phyloP scores from a whole-genome alignment of 1,284 basidiomycete species.

The Rhodotorula mucilaginosa region DNA sequence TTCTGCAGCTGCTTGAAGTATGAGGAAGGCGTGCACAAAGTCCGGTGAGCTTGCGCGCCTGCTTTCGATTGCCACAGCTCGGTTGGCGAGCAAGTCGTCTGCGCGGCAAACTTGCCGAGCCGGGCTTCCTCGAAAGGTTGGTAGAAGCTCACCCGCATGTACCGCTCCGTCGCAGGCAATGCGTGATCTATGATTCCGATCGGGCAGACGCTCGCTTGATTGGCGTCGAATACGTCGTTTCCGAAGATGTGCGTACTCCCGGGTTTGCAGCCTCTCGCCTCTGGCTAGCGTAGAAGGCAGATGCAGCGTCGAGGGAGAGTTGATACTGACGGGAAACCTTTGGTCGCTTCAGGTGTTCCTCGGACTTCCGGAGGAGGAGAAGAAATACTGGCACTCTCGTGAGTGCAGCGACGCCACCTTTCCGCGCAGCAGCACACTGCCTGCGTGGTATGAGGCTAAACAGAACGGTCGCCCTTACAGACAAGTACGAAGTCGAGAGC shows the following conservation, averaged over 20 bases:
- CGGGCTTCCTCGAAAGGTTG: background rate
- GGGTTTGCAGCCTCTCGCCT: background rate
- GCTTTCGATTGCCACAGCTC: background rate
- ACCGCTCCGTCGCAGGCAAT: slow-evolving; percentile 9
- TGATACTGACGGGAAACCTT: background rate
- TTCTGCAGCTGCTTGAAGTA: slow-evolving; percentile 20
- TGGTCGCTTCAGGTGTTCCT: slow-evolving; percentile 48
- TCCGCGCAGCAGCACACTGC: no score
- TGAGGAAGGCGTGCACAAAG: slow-evolving; percentile 2
- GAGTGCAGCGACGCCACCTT: background rate
- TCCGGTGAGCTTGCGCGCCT: background rate
- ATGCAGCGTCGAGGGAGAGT: background rate
- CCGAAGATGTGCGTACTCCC: slow-evolving; percentile 46
- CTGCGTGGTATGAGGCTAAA: background rate
- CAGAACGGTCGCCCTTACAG: background rate
- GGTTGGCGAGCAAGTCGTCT: background rate
- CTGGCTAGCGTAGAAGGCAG: no score
- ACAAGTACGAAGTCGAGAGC: slow-evolving; percentile 56
- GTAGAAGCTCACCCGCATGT: background rate
- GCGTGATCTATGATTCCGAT: slow-evolving; percentile 53
- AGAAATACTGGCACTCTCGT: slow-evolving; percentile 57
- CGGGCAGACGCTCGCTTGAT: slow-evolving; percentile 54
- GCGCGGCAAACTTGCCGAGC: no score
- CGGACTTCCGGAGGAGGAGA: slow-evolving; percentile 54
- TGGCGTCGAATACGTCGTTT: slow-evolving; percentile 57